Percentiles rank a stretch among this genome's conserved stretches.
Evolutionary conservation across 2,329 filamentous ascomycete species (phyloP).

Genomic region (Aureobasidium subglaciale): DNA sequence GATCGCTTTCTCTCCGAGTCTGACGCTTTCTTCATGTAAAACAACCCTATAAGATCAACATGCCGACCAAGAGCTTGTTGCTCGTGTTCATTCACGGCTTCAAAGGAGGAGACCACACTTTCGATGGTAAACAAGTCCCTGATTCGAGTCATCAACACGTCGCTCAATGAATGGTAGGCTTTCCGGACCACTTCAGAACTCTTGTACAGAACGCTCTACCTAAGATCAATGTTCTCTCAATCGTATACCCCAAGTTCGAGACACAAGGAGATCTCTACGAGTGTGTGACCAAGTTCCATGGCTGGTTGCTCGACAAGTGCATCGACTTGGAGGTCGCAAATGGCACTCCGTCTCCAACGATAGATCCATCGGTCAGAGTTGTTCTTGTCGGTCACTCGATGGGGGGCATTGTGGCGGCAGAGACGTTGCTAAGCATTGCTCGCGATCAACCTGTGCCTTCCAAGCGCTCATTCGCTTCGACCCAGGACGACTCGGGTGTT

Average conservation of each 20-base stretch:
- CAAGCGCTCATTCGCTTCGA: neutral
- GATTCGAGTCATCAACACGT: neutral
- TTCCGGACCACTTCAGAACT: conserved; percentile 63
- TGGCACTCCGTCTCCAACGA: conserved; percentile 70
- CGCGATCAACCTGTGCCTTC: conserved; percentile 51
- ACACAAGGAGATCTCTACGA: conserved; percentile 69
- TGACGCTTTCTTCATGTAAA: neutral
- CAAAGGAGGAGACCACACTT: conserved; percentile 76
- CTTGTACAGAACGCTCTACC: conserved; percentile 60
- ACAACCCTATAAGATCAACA: neutral
- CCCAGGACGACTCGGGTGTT: conserved; percentile 16
- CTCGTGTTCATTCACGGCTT: conserved; percentile 85
- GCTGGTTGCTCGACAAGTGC: conserved; percentile 83
- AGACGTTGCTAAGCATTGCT: conserved; percentile 70
- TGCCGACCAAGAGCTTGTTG: conserved; percentile 57
- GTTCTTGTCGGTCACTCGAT: conserved; percentile 82
- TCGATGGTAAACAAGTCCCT: conserved; percentile 40
- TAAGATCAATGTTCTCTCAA: conserved; percentile 57
- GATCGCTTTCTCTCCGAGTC: neutral
- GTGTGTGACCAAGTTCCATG: conserved; percentile 65
- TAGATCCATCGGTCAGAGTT: conserved; percentile 76
- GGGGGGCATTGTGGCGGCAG: conserved; percentile 88
- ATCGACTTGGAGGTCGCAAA: conserved; percentile 89
- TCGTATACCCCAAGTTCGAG: conserved; percentile 75
- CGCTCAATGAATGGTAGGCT: conserved; percentile 29